phyloP scores from a whole-genome alignment of 495 filamentous ascomycete genomes.

The Darksidea phi region DNA sequence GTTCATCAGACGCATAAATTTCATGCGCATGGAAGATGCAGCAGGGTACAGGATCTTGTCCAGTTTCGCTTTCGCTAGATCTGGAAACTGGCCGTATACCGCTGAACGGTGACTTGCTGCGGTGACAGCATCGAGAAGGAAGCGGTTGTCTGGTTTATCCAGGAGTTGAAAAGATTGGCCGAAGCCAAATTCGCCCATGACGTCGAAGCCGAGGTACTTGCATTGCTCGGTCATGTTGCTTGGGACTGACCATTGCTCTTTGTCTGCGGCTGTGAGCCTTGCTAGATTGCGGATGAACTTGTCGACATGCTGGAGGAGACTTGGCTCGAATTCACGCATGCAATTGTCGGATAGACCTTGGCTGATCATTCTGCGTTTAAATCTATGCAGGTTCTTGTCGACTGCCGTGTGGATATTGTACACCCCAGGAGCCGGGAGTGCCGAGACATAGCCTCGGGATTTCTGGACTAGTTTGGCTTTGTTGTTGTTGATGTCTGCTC shows the following conservation, averaged over 20 bases:
- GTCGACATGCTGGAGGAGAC: conserved; percentile 27
- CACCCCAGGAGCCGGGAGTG: too few relatives aligned
- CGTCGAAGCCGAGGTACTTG: conserved; percentile 42
- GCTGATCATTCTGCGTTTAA: too few relatives aligned
- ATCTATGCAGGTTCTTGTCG: too few relatives aligned
- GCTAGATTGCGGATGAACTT: conserved; percentile 27
- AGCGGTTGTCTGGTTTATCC: conserved; percentile 25
- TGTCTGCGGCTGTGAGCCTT: conserved; percentile 36
- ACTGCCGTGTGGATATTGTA: too few relatives aligned
- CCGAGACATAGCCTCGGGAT: too few relatives aligned
- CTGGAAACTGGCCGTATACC: conserved; percentile 14
- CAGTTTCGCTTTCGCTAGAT: neutral
- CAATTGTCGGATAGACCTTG: too few relatives aligned
- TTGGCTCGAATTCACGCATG: too few relatives aligned
- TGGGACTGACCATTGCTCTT: conserved; percentile 24
- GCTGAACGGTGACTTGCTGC: conserved; percentile 39
- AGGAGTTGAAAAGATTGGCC: conserved; percentile 38
- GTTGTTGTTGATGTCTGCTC: too few relatives aligned
- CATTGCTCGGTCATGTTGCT: conserved; percentile 32
- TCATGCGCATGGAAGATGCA: neutral
- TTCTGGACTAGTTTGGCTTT: too few relatives aligned
- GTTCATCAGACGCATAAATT: too few relatives aligned
- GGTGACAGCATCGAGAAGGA: conserved; percentile 51
- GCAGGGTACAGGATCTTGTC: neutral
- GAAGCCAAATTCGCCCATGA: conserved; percentile 41